Evolutionary conservation across 2,329 filamentous ascomycete species (phyloP).

Genomic region (Fusarium sarcochroum): DNA sequence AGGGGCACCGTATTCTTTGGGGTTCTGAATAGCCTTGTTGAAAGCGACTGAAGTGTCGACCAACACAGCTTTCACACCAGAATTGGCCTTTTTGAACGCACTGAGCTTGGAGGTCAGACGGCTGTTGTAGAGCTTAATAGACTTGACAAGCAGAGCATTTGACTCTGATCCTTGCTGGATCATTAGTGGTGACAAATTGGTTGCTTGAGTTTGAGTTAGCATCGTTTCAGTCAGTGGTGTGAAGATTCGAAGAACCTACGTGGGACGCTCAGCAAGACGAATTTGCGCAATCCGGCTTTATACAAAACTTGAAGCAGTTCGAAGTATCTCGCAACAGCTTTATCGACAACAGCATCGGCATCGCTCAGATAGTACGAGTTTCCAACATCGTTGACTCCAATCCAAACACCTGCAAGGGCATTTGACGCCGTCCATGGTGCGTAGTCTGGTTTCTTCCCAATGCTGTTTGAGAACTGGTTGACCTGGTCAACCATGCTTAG

Average conservation of each 20-base stretch:
- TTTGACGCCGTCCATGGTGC: slow-evolving; percentile 60
- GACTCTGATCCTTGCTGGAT: slow-evolving; percentile 43
- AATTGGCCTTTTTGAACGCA: slow-evolving; percentile 54
- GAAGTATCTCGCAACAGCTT: slow-evolving; percentile 61
- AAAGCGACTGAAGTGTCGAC: slow-evolving; percentile 60
- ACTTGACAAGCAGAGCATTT: slow-evolving; percentile 49
- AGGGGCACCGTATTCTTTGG: slow-evolving; percentile 57
- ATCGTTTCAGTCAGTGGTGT: rapidly evolving
- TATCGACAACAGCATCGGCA: slow-evolving; percentile 52
- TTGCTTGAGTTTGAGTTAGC: slow-evolving; percentile 49
- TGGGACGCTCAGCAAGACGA: slow-evolving; percentile 72
- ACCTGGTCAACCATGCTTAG: slow-evolving; percentile 45
- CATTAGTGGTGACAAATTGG: slow-evolving; percentile 57
- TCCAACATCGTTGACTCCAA: slow-evolving; percentile 70
- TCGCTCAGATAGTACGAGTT: slow-evolving; percentile 59
- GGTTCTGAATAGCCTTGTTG: slow-evolving; percentile 59
- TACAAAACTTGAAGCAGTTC: slow-evolving; percentile 63
- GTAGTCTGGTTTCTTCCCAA: slow-evolving; percentile 50
- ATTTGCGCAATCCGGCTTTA: slow-evolving; percentile 67
- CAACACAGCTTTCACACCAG: slow-evolving; percentile 51
- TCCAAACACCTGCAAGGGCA: slow-evolving; percentile 64
- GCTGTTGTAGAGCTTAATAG: slow-evolving; percentile 58
- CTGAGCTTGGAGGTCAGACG: slow-evolving; percentile 49
- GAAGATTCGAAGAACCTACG: slow-evolving; percentile 43
- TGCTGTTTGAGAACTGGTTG: slow-evolving; percentile 49